Evolutionary conservation across 1,139 yeast genomes (phyloP).

Genomic region (Debaryomycetaceae sp.): DNA sequence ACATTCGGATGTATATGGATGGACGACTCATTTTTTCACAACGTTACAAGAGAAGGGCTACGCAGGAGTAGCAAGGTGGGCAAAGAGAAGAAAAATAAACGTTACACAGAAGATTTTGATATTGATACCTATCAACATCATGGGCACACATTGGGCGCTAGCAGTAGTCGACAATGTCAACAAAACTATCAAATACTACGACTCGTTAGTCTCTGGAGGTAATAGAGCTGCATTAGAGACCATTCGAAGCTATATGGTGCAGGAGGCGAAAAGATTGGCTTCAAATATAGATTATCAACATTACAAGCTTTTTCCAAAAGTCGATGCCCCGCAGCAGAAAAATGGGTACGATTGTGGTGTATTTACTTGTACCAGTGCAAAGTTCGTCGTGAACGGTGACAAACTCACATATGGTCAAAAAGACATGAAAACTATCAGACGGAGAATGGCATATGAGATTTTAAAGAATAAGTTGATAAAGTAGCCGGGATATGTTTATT

Average conservation of each 20-base stretch:
- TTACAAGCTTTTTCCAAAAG: slow-evolving; percentile 30
- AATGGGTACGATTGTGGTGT: slow-evolving; percentile 97
- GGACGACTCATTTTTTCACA: slow-evolving; percentile 86
- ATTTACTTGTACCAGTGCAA: slow-evolving; percentile 78
- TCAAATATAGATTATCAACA: slow-evolving; percentile 30
- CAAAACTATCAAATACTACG: slow-evolving; percentile 65
- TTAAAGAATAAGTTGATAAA: slow-evolving; percentile 16
- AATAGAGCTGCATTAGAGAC: slow-evolving; percentile 53
- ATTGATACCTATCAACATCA: slow-evolving; percentile 79
- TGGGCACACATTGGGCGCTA: slow-evolving; percentile 89
- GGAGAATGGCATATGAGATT: slow-evolving; percentile 63
- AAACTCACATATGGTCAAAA: slow-evolving; percentile 56
- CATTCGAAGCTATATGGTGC: slow-evolving; percentile 57
- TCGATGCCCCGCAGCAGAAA: slow-evolving; percentile 74
- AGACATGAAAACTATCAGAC: slow-evolving; percentile 69
- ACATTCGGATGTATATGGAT: slow-evolving; percentile 52
- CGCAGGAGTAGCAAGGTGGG: slow-evolving; percentile 83
- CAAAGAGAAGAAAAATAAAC: slow-evolving; percentile 73
- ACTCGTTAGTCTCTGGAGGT: slow-evolving; percentile 63
- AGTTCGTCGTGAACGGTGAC: slow-evolving; percentile 48
- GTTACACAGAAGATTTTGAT: slow-evolving; percentile 62
- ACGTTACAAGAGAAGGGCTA: slow-evolving; percentile 72
- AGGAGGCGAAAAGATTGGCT: slow-evolving; percentile 48
- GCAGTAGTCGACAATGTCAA: slow-evolving; percentile 68
- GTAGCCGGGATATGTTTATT: slow-evolving; percentile 1